phyloP scores from a whole-genome alignment of 345 rosid species.

The Ceriops zippeliana region DNA sequence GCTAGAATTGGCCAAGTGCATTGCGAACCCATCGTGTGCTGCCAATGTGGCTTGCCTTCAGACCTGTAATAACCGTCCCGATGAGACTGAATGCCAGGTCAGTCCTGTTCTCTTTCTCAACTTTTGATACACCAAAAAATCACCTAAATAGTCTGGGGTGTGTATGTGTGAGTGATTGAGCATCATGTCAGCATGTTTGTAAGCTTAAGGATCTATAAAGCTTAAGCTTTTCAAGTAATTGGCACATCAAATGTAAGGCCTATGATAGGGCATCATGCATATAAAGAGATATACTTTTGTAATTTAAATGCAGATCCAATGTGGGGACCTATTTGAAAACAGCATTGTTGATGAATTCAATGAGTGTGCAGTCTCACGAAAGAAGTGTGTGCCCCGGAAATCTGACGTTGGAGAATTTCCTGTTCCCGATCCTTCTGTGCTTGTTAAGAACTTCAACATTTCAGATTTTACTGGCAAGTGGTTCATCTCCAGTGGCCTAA shows the following conservation, averaged over 20 bases:
- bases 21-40: conserved; percentile 85
- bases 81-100: conserved; percentile 97
- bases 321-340: conserved; percentile 90
- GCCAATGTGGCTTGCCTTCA: conserved; percentile 93
- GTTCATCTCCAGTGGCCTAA: conserved; percentile 89
- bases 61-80: conserved; percentile 92
- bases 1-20: conserved; percentile 91
- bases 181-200: no score
- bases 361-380: conserved; percentile 85
- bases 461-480: conserved; percentile 77
- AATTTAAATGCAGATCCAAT: conserved; percentile 57
- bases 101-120: conserved; percentile 11
- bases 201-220: not conserved
- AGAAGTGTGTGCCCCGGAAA: conserved; percentile 87
- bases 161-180: no score
- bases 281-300: not conserved
- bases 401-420: conserved; percentile 87
- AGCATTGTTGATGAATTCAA: conserved; percentile 87
- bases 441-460: conserved; percentile 68
- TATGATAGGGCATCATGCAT: not conserved
- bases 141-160: no score
- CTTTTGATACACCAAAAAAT: not conserved
- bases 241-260: not conserved
- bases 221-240: not conserved
- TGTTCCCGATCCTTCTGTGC: conserved; percentile 71